Base-by-base conservation (phyloP, 495 filamentous ascomycete species). In the Penicillium verhagenii region DNA sequence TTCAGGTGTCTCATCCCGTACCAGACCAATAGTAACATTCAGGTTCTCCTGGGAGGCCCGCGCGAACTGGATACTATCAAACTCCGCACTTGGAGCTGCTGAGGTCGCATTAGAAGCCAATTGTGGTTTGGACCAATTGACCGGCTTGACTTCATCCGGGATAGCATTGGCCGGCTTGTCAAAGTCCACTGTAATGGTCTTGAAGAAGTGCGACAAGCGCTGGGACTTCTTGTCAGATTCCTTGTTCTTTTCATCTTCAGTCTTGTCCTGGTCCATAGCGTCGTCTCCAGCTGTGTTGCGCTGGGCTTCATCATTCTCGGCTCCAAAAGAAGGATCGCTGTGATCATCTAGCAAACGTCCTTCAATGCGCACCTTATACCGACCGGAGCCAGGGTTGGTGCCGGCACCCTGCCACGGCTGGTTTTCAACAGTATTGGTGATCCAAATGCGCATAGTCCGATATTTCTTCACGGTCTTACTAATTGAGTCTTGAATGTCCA, bases 131-230 rank as follows among this genome's bases (percentile, higher is more conserved):
- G 83, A 80, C 92, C 92, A 91, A 68, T 84, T 82, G 47, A 84
- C 78, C 35, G 85, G 71, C 52, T 89, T 81, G 39, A 82, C 71
- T 45, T 83, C 75, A 42, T 87, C 82, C 5, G 75, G 71, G 18
- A 62, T 66, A 7, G 63, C 73, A 28, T 64, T 77, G 59, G 59
- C 79, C 29, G 60, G 67, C 43, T 84, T 84, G 54, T 96, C 90
- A 56, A 95, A 93, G 51, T 97, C 92, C 35, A 97, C 80, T 2
- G 82, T 89, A 63, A 99, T 86, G 7, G 84, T 79, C 69, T 95
- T 95, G 84, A 99, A 96, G 74, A 97, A 99, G 60, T 96, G 89
- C 23, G 94, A 96, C 70, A 98, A 86, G 51, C 87, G 83, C 44
- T 77, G 78, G 20, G 72, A 78, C 7, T 69, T 65, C 51, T 68